phyloP scores from a whole-genome alignment of 768 basidiomycete genomes.

The Cyathus striatus region DNA sequence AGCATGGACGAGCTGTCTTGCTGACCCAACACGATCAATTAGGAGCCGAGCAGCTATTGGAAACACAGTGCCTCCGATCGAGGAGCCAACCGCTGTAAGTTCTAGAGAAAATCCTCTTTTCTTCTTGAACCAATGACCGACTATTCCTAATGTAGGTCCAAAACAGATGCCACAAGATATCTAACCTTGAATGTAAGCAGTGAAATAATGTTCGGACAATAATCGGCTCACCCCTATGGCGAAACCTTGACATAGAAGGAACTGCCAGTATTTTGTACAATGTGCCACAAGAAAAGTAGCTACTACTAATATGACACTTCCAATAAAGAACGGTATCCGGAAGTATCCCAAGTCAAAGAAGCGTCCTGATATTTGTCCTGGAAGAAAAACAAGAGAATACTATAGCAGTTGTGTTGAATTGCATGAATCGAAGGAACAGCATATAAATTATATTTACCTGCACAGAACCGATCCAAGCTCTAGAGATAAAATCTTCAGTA shows the following conservation, averaged over 20 bases:
- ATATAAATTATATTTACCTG: slow-evolving; percentile 8
- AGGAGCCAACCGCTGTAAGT: slow-evolving; percentile 49
- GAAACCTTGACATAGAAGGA: slow-evolving; percentile 61
- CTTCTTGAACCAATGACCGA: slow-evolving; percentile 64
- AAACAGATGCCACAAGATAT: slow-evolving; percentile 27
- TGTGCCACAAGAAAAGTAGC: slow-evolving; percentile 51
- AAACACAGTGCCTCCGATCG: slow-evolving; percentile 57
- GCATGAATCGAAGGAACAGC: background rate
- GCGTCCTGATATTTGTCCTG: slow-evolving; percentile 47
- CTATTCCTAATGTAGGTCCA: slow-evolving; percentile 41
- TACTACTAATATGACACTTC: slow-evolving; percentile 39
- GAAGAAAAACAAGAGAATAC: slow-evolving; percentile 46
- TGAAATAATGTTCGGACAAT: background rate
- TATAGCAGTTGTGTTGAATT: slow-evolving; percentile 11
- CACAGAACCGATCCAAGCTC: slow-evolving; percentile 28
- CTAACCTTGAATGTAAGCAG: slow-evolving; percentile 2
- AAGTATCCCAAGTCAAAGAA: slow-evolving; percentile 61
- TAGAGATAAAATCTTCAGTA: slow-evolving; percentile 1
- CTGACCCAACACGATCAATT: slow-evolving; percentile 49
- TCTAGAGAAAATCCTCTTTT: slow-evolving; percentile 50
- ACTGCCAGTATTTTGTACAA: slow-evolving; percentile 62
- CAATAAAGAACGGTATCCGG: slow-evolving; percentile 36
- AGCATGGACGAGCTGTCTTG: background rate
- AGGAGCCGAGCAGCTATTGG: slow-evolving; percentile 54
- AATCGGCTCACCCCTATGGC: slow-evolving; percentile 41